Percentiles rank a stretch among this genome's conserved stretches.
phyloP scores from a whole-genome alignment of 306 rosid genomes.

The Trifolium repens region DNA sequence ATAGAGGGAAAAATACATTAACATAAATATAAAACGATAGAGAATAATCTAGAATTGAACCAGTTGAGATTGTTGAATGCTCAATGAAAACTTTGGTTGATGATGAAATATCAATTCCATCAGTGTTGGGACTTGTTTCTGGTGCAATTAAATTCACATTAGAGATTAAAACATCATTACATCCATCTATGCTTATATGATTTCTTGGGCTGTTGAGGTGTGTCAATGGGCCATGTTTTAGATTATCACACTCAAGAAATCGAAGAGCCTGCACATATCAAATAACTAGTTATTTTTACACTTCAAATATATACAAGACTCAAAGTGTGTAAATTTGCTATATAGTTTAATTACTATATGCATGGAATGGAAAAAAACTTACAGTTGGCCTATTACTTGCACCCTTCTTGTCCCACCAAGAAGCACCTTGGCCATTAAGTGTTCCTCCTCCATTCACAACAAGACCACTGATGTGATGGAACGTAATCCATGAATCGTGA shows the following conservation, averaged over 20 bases:
- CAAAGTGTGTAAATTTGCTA: no score
- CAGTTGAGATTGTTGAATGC: constrained; percentile 40
- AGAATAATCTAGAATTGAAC: constrained; percentile 20
- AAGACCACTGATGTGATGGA: background rate
- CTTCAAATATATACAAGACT: no score
- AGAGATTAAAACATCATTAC: constrained; percentile 10
- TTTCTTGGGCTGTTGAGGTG: constrained; percentile 44
- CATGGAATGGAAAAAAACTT: background rate
- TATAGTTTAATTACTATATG: no score
- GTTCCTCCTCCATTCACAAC: background rate
- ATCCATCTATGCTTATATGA: constrained; percentile 42
- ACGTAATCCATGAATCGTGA: background rate
- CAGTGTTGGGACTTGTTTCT: constrained; percentile 58
- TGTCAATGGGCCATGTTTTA: constrained; percentile 14
- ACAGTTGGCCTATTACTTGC: background rate
- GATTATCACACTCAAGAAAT: constrained; percentile 31
- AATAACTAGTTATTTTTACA: background rate
- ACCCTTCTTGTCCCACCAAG: background rate
- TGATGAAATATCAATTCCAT: constrained; percentile 50
- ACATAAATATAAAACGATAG: no score
- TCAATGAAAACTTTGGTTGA: constrained; percentile 36
- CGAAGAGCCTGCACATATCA: constrained; percentile 41
- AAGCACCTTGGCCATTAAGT: background rate
- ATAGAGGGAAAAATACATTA: no score
- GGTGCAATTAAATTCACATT: constrained; percentile 51